Evolutionary conservation across 2,329 filamentous ascomycete species (phyloP).

Genomic region (Fusarium nygamai): DNA sequence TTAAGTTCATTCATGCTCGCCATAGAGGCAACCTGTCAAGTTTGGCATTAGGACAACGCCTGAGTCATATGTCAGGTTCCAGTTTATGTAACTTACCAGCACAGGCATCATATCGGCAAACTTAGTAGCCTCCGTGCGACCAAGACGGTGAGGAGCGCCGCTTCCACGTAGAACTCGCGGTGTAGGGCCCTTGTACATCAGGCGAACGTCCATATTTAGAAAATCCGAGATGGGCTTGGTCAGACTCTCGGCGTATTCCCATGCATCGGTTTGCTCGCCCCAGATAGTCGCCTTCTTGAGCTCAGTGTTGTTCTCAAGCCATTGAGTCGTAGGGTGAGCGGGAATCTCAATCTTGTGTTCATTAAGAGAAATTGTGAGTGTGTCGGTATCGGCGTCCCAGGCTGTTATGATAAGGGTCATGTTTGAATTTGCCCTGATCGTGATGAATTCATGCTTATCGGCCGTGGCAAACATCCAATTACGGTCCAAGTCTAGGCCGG

Average conservation of each 20-base stretch:
- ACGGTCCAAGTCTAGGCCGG: slow-evolving; percentile 69
- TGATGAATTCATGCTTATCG: slow-evolving; percentile 64
- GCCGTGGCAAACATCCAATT: slow-evolving; percentile 73
- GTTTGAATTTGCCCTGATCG: slow-evolving; percentile 67
- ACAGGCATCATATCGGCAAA: slow-evolving; percentile 62
- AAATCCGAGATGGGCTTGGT: slow-evolving; percentile 65
- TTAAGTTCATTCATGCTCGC: slow-evolving; percentile 69
- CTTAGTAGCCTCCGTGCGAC: slow-evolving; percentile 62
- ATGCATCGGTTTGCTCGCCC: slow-evolving; percentile 66
- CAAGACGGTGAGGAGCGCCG: slow-evolving; percentile 62
- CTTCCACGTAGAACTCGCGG: slow-evolving; percentile 65
- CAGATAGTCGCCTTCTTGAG: slow-evolving; percentile 65
- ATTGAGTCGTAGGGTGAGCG: slow-evolving; percentile 61
- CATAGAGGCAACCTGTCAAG: slow-evolving; percentile 63
- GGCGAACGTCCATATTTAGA: slow-evolving; percentile 62
- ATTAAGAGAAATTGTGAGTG: slow-evolving; percentile 60
- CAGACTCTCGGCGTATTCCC: slow-evolving; percentile 60
- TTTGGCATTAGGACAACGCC: slow-evolving; percentile 66
- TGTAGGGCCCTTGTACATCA: slow-evolving; percentile 71
- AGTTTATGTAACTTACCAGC: slow-evolving; percentile 8
- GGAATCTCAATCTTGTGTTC: slow-evolving; percentile 59
- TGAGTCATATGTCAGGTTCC: slow-evolving; percentile 47
- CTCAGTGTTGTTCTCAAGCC: slow-evolving; percentile 64
- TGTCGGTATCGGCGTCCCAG: slow-evolving; percentile 49
- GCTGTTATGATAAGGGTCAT: slow-evolving; percentile 67